Base-by-base conservation (phyloP, 2,329 filamentous ascomycete genomes). In the Penicillium sp. region DNA sequence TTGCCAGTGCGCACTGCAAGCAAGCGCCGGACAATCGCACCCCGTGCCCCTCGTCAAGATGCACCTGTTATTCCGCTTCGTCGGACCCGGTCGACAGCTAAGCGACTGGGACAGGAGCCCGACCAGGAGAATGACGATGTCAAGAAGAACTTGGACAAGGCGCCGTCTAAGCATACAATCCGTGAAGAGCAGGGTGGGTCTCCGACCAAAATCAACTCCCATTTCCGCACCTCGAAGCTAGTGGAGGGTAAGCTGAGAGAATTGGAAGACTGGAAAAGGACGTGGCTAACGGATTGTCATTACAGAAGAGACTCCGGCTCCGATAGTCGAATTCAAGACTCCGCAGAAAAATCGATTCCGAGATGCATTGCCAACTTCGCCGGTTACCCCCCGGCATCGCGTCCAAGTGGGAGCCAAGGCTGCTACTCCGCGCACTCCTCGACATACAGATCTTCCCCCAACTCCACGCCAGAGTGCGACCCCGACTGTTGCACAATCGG, bases 311-410 rank as follows among this genome's bases (percentile, higher is more conserved):
- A 74, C 72, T 46, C 49, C 63, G 27, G 68, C 64, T 46, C 71
- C 63, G 35, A 66, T 37, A 37, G 33, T 58, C n/a, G 63, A 68
- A 50, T 68, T 76, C 53, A 75, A 75, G 60, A 74, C 73, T 45
- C 71, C 76, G 37, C 71, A 75, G 41, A 81, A 81, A 12, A 75
- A 84, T 44, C 87, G 68, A 49, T 72, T 64, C 84, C 88, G 87
- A 69, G 87, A 96, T 82, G 89, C 81, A 42, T 78, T 92, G 51
- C 81, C 82, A 59, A 78, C 78, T 55, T 79, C 83, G 18, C 86
- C 87, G 2, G 78, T 86, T 47, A 96, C 92, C 4, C 92, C 92
- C 38, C 83, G 88, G 50, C 90, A 95, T 68, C 83, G 88, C 49
- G 85, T 95, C 50, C 86, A 88, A 73, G 82, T 91, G 10, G 80